Percentiles rank a stretch among this genome's conserved stretches.
Evolutionary conservation across 2,329 filamentous ascomycete genomes (phyloP).

Genomic region (Colletotrichum graminicola): DNA sequence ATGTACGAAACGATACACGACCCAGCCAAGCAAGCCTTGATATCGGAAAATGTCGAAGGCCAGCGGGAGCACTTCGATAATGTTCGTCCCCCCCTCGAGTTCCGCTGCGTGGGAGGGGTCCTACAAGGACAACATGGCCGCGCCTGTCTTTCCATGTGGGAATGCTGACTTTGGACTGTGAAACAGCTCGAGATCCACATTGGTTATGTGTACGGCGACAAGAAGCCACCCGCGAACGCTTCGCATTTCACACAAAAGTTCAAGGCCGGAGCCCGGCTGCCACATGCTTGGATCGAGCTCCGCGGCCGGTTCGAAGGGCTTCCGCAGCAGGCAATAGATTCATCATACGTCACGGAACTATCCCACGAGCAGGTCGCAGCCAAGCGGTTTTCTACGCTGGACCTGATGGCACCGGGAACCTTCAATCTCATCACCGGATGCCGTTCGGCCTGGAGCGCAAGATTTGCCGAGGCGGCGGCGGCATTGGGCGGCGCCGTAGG

Average conservation of each 20-base stretch:
- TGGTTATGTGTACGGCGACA: slow-evolving; percentile 57
- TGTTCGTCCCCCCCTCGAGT: slow-evolving; percentile 28
- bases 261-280: slow-evolving; percentile 53
- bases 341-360: slow-evolving; percentile 52
- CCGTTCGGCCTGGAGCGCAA: slow-evolving; percentile 1
- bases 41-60: slow-evolving; percentile 51
- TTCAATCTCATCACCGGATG: slow-evolving; percentile 22
- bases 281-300: slow-evolving; percentile 55
- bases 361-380: slow-evolving; percentile 44
- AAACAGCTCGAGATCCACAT: slow-evolving; percentile 55
- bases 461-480: not conserved
- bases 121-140: not conserved
- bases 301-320: not conserved
- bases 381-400: slow-evolving; percentile 52
- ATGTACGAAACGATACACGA: slow-evolving; percentile 49
- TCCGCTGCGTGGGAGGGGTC: not conserved
- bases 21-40: slow-evolving; percentile 47
- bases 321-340: slow-evolving; percentile 47
- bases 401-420: slow-evolving; percentile 46
- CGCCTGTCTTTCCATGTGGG: not conserved
- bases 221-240: slow-evolving; percentile 50
- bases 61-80: slow-evolving; percentile 59
- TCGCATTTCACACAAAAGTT: slow-evolving; percentile 55
- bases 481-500: not conserved
- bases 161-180: not conserved